Base-by-base conservation (phyloP, 192 early-diverging fungal species). In the Podila clonocystis region DNA sequence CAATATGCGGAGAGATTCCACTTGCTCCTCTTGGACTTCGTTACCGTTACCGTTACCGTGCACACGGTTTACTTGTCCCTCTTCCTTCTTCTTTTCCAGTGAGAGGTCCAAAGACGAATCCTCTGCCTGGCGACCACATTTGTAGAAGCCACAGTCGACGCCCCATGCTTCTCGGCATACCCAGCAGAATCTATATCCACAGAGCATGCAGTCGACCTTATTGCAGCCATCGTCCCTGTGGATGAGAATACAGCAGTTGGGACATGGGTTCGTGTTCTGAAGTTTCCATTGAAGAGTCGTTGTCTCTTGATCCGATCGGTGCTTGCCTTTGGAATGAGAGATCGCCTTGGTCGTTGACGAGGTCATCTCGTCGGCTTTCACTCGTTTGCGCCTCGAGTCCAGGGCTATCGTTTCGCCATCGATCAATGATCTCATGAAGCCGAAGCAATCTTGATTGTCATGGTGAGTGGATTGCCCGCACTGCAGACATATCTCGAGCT, bases 201-300 rank as follows among this genome's bases (percentile, higher is more conserved):
- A 92, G 22, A 84, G 82, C 58, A 85, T 83, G 38, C 91, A 92
- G 45, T 92, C 91, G 0, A 92, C 87, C 71, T 92, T 92, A 67
- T 92, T 91, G 63, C 91, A 92, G 6, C 91, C 91, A 75, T 92
- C 91, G 61, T 92, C 91, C 36, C 91, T 74, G 41, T 87, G 87
- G 55, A 92, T 92, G 72, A 91, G 57, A 36, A 90, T 87, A 30
- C 85, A 90, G 70, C 91, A 92, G 57, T 83, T 86, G 12, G 91
- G 91, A 62, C 91, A 92, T n/a, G 76, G 79, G 41, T 88, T 91
- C 17, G 83, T 82, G 41, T 84, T 84, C 26, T 64, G 55, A 8
- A 89, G 65, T 26, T 89, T 87, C 87, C 87, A 89, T 29, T 88
- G 75, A 33, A 89, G 70, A 5, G 75, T 79, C 20, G 52, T 85